A percentile compares a stretch with the other conserved stretches of the same genome.
Evolutionary conservation across 257 asterid species (phyloP).

Genomic region (Scutellaria galericulata): DNA sequence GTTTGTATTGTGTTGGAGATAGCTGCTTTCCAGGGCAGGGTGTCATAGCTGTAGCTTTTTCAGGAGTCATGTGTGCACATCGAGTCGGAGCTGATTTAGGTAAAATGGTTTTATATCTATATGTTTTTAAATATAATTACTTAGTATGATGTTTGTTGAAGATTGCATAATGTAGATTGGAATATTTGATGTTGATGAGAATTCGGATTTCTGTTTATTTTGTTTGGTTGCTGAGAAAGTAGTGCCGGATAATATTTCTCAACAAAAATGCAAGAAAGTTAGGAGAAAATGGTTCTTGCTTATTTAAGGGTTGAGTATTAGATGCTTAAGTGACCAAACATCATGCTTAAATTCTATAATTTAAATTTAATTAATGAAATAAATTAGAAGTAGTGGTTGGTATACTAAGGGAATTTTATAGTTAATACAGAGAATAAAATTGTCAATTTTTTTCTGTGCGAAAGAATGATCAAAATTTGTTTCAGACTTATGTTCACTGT

Average conservation of each 20-base stretch:
- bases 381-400: background rate
- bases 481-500: background rate
- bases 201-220: background rate
- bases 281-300: background rate
- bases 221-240: background rate
- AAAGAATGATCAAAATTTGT: background rate
- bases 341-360: conserved; percentile 1
- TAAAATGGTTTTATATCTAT: conserved; percentile 31
- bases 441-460: background rate
- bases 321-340: background rate
- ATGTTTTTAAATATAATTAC: background rate
- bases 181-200: background rate
- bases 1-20: conserved; percentile 97
- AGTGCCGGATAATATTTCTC: background rate
- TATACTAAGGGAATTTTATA: background rate
- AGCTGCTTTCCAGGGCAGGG: conserved; percentile 99
- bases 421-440: background rate
- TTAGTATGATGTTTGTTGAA: background rate
- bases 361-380: background rate
- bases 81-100: conserved; percentile 97
- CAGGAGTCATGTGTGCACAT: conserved; percentile 99
- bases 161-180: conserved; percentile 8
- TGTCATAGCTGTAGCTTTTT: conserved; percentile 95
- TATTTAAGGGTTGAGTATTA: background rate
- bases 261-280: background rate